Percentiles rank a stretch among this genome's conserved stretches.
phyloP scores from a whole-genome alignment of 257 asterid species.

The Solanum lycopersicoides region DNA sequence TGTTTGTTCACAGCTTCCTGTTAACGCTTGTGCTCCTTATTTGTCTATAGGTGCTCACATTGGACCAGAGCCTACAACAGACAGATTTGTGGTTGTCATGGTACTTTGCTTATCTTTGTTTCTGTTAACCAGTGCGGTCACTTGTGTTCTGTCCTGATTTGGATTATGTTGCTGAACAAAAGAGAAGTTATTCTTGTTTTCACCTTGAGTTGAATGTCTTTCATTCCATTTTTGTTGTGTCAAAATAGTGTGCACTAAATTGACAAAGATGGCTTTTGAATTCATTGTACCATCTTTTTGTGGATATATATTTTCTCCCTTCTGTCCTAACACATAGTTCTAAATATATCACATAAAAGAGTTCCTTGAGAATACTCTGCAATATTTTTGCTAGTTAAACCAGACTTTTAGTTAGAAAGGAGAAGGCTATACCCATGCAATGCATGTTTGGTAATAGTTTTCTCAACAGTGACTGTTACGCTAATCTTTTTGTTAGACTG shows the following conservation, averaged over 20 bases:
- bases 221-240: neutral
- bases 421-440: neutral
- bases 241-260: neutral
- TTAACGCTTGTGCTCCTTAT: constrained; percentile 1
- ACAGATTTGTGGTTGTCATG: constrained; percentile 99
- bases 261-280: neutral
- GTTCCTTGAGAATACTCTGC: neutral
- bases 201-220: neutral
- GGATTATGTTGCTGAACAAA: neutral
- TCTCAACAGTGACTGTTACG: neutral
- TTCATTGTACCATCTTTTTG: neutral
- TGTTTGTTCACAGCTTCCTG: neutral
- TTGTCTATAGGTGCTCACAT: constrained; percentile 76
- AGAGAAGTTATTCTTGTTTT: neutral
- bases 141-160: neutral
- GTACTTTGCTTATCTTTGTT: constrained; percentile 21
- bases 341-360: neutral
- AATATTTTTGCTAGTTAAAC: neutral
- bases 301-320: neutral
- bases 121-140: neutral
- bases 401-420: neutral
- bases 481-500: neutral
- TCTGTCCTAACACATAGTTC: neutral
- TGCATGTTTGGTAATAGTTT: neutral
- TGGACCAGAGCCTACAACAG: constrained; percentile 99